Evolutionary conservation across 2,329 filamentous ascomycete genomes (phyloP).

Genomic region (Hypomyces perniciosus): DNA sequence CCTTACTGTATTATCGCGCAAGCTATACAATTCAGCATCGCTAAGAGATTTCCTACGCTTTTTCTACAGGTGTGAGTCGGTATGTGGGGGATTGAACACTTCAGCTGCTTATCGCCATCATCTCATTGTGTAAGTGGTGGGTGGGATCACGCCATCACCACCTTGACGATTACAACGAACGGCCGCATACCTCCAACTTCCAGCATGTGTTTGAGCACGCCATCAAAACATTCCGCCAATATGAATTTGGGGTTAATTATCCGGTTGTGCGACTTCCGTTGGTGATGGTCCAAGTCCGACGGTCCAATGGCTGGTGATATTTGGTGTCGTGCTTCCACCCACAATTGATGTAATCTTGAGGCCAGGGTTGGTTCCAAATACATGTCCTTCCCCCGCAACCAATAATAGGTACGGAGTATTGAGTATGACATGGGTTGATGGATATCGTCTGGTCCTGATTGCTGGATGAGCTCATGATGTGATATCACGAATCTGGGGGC

Average conservation of each 20-base stretch:
- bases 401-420: background rate
- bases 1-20: too few relatives aligned
- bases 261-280: background rate
- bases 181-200: background rate
- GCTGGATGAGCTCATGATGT: conserved; percentile 3
- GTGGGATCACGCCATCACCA: conserved; percentile 9
- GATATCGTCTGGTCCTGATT: background rate
- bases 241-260: background rate
- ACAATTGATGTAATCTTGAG: conserved; percentile 3
- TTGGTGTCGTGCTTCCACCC: conserved; percentile 6
- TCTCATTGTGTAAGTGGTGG: conserved; percentile 9
- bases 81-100: too few relatives aligned
- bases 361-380: background rate
- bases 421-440: background rate
- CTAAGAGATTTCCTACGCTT: too few relatives aligned
- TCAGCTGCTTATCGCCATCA: background rate
- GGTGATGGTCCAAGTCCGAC: background rate
- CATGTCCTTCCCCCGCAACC: background rate
- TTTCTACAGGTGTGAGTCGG: too few relatives aligned
- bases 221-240: background rate
- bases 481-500: conserved; percentile 3
- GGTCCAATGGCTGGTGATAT: background rate
- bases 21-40: too few relatives aligned
- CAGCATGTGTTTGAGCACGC: conserved; percentile 3
- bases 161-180: conserved; percentile 5